phyloP scores from a whole-genome alignment of 2,329 filamentous ascomycete genomes.

The Fusarium marasasianum region DNA sequence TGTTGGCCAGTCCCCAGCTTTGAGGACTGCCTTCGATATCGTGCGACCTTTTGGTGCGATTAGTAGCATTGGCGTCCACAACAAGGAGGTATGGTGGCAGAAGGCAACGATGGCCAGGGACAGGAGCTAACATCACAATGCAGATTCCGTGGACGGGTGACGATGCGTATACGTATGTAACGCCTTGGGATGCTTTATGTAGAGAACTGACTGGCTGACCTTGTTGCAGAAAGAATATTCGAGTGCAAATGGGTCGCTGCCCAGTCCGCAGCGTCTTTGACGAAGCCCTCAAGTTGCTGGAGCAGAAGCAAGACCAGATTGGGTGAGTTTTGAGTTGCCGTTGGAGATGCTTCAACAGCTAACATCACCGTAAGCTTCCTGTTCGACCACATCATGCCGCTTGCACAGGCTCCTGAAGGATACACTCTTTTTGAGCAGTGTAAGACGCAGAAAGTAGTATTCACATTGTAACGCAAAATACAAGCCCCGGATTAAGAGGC shows the following conservation, averaged over 20 bases:
- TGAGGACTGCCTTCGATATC: conserved; percentile 76
- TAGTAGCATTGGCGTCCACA: conserved; percentile 80
- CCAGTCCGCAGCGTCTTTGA: conserved; percentile 77
- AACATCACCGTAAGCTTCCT: conserved; percentile 68
- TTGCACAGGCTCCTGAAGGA: conserved; percentile 71
- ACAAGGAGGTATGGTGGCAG: conserved; percentile 66
- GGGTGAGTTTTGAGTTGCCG: conserved; percentile 59
- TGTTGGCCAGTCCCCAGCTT: conserved; percentile 74
- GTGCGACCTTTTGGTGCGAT: conserved; percentile 78
- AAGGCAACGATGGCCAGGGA: background rate
- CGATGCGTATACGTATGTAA: conserved; percentile 67
- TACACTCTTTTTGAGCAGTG: conserved; percentile 78
- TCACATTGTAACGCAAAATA: conserved; percentile 56
- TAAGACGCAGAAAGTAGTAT: conserved; percentile 79
- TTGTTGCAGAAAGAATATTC: conserved; percentile 71
- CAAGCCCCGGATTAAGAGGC: background rate
- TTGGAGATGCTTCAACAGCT: background rate
- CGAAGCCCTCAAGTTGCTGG: conserved; percentile 70
- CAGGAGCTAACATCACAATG: conserved; percentile 3
- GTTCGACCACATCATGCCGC: conserved; percentile 78
- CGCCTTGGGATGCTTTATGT: background rate
- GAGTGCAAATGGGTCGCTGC: conserved; percentile 79
- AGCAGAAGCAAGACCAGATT: conserved; percentile 72
- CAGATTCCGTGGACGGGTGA: conserved; percentile 73
- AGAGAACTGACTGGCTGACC: conserved; percentile 33